These are phyloP conservation scores for Silene coronaria DNA, from an alignment of 179 eudicot genomes.

Conservation along the genomic window DNA sequence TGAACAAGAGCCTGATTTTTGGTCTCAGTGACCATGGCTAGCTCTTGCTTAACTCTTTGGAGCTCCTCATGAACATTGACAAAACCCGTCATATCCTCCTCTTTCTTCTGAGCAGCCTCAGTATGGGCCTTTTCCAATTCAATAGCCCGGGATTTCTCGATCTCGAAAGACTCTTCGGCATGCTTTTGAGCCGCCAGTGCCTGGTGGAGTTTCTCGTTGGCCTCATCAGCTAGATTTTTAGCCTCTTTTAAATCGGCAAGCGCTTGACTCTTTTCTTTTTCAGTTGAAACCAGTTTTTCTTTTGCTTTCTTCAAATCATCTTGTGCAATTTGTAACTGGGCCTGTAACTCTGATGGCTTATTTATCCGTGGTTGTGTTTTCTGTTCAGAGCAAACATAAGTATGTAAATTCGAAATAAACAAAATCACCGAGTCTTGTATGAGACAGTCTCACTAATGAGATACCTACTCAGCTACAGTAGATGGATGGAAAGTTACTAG, in stretches of 20 bases:
- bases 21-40: conserved; percentile 50
- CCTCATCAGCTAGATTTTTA: conserved; percentile 65
- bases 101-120: conserved; percentile 69
- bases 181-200: conserved; percentile 76
- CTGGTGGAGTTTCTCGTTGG: conserved; percentile 68
- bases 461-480: neutral
- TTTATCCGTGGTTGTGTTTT: conserved; percentile 53
- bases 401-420: conserved; percentile 9
- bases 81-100: conserved; percentile 58
- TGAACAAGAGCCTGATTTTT: conserved; percentile 72
- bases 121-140: conserved; percentile 83
- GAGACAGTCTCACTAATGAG: neutral
- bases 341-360: conserved; percentile 76
- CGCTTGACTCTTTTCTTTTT: conserved; percentile 72
- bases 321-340: conserved; percentile 53
- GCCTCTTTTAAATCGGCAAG: conserved; percentile 60
- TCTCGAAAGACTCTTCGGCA: conserved; percentile 76
- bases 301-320: conserved; percentile 77
- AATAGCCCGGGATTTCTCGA: conserved; percentile 77
- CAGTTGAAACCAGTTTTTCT: conserved; percentile 54
- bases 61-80: conserved; percentile 62
- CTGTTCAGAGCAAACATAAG: conserved; percentile 35
- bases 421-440: neutral
- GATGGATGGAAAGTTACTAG: neutral
- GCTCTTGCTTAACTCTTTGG: conserved; percentile 60